phyloP scores from a whole-genome alignment of 2,329 filamentous ascomycete genomes.

The Penicillium sp. region DNA sequence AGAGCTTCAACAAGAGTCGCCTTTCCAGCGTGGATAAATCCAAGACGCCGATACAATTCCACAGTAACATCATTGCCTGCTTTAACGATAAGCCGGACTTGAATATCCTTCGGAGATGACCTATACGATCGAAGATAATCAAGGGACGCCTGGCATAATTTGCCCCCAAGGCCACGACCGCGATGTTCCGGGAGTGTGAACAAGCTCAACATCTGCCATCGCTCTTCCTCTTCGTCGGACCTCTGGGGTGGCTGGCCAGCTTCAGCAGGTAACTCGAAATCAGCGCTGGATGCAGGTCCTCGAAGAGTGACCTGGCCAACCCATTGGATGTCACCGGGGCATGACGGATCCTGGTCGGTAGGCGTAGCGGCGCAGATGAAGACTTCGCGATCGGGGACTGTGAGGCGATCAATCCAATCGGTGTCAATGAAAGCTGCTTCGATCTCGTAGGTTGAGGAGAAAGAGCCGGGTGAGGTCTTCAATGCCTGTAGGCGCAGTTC shows the following conservation, averaged over 20 bases:
- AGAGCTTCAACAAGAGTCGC: conserved; percentile 33
- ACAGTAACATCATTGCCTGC: conserved; percentile 26
- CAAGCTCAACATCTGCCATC: conserved; percentile 32
- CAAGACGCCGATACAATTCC: conserved; percentile 28
- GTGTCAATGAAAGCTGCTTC: conserved; percentile 27
- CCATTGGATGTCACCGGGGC: conserved; percentile 24
- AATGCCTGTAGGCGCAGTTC: conserved; percentile 31
- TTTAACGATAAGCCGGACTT: conserved; percentile 33
- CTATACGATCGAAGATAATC: conserved; percentile 18
- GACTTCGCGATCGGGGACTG: conserved; percentile 21
- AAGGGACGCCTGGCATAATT: conserved; percentile 26
- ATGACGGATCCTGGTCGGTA: background rate
- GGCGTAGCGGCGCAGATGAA: conserved; percentile 31
- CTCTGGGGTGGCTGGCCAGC: conserved; percentile 22
- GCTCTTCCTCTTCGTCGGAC: conserved; percentile 26
- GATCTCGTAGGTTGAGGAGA: conserved; percentile 32
- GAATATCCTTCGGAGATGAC: conserved; percentile 7
- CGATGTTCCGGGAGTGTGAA: conserved; percentile 34
- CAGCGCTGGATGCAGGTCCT: conserved; percentile 24
- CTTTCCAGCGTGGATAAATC: conserved; percentile 28
- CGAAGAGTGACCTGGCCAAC: conserved; percentile 33
- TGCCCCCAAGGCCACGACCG: conserved; percentile 29
- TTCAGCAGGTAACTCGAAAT: conserved; percentile 25
- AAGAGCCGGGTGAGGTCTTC: conserved; percentile 26
- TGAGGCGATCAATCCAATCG: conserved; percentile 29